Conservation (phyloP, 805 yeast genomes). For the Kazachstania africana region DNA sequence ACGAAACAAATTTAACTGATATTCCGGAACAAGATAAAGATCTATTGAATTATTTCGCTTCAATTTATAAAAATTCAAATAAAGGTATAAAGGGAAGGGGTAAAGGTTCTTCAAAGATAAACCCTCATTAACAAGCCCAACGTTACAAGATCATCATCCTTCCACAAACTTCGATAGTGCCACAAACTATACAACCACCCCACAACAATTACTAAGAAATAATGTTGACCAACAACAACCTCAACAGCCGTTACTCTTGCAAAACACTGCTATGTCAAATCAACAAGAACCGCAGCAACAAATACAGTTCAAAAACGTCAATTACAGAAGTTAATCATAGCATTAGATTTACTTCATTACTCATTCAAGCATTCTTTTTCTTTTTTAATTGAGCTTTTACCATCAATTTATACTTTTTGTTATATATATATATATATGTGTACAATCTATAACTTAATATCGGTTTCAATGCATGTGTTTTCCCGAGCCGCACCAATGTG, state of each 20-base stretch:
- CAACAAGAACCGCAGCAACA: conserved; percentile 5
- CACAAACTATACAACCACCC: conserved; percentile 2
- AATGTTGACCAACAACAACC: neutral
- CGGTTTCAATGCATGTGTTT: too few species aligned
- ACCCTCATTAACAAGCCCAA: conserved; percentile 5
- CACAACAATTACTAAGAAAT: conserved; percentile 1
- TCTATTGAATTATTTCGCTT: conserved; percentile 64
- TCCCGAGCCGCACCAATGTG: too few species aligned
- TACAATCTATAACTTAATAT: too few species aligned
- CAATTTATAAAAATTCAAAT: conserved; percentile 76
- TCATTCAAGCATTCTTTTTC: too few species aligned
- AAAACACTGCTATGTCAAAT: too few species aligned
- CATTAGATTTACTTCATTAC: too few species aligned
- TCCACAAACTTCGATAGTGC: neutral
- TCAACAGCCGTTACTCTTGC: too few species aligned
- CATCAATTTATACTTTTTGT: too few species aligned
- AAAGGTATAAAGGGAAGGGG: conserved; percentile 92
- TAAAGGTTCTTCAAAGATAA: conserved; percentile 27
- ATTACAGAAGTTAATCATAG: conserved; percentile 12
- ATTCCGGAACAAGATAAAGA: conserved; percentile 56
- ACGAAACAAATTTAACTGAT: conserved; percentile 36
- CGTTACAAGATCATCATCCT: conserved; percentile 1
- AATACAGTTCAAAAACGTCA: conserved; percentile 17
- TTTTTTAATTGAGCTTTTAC: too few species aligned
- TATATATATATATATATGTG: too few species aligned